Base-by-base conservation (phyloP, 2,329 filamentous ascomycete genomes). In the Seiridium unicorne region DNA sequence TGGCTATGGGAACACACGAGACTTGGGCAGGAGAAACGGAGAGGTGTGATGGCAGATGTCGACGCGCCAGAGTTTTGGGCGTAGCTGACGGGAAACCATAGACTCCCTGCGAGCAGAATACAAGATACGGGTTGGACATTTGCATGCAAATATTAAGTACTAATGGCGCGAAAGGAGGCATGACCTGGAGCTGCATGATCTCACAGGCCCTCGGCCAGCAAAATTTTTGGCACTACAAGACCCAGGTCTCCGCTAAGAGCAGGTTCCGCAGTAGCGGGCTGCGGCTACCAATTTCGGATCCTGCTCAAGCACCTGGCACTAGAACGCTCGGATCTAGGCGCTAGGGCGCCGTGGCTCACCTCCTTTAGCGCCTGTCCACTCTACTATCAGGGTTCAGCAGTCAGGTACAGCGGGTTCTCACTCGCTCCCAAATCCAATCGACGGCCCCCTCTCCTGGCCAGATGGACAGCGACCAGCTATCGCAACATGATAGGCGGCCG, bases 141-240 rank as follows among this genome's bases (percentile, higher is more conserved):
- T 18, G 40, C 7, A 42, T 34, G 13, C 44, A 42, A 48, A 44
- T 49, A 44, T 59, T 59, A 59, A 35, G 49, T 53, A 53, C 32
- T 53, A 13, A 5, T 53, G 31, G n/a, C n/a, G 11, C 34, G 3
- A 35, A 3, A 3, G 32, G 49, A 35, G 34, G 31, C 31, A 53
- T 53, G 49, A 36, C 31, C 49, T 53, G 36, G 13, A 6, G 13
- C 13, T 44, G n/a, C 10, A 34, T n/a, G 38, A 46, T 46, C 44
- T 46, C 42, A 57, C 57, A 34, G 35, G 34, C 38, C 32, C 49
- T 32, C 35, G 47, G 47, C 26, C 35, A 51, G 49, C 44, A 58
- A 47, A 59, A 54, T 59, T 59, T 59, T 59, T 46, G 38, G 48
- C 57, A 47, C 57, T 59, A 54, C 57, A 44, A 26, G 36, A 38